phyloP scores from a whole-genome alignment of 2,329 filamentous ascomycete species.

The Botrytis porri region DNA sequence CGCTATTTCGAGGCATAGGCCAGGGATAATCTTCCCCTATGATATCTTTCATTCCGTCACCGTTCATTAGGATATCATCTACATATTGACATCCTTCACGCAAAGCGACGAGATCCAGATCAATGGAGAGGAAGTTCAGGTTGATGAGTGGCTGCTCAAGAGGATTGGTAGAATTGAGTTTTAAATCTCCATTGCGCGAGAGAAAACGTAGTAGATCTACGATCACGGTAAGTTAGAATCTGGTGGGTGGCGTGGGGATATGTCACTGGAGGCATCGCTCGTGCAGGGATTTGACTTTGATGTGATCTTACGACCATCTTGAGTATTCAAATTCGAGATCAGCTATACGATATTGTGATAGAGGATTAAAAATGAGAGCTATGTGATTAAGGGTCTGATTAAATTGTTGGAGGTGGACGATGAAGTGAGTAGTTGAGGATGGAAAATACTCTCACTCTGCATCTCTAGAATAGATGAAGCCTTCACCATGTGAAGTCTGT shows the following conservation, averaged over 20 bases:
- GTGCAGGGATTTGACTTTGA: no score
- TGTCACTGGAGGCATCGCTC: conserved; percentile 39
- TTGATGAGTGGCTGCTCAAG: conserved; percentile 53
- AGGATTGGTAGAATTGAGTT: conserved; percentile 46
- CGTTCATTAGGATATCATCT: conserved; percentile 47
- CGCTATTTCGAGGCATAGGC: not conserved
- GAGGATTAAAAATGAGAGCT: not conserved
- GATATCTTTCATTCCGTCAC: not conserved
- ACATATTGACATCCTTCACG: conserved; percentile 35
- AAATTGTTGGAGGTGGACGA: not conserved
- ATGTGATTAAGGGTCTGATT: not conserved
- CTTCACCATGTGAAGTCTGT: not conserved
- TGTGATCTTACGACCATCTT: no score
- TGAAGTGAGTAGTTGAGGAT: not conserved
- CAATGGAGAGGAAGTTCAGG: conserved; percentile 39
- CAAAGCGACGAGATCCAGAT: conserved; percentile 54
- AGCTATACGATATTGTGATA: not conserved
- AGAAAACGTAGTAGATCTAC: conserved; percentile 47
- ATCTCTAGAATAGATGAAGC: not conserved
- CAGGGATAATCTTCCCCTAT: not conserved
- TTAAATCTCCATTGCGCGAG: conserved; percentile 44
- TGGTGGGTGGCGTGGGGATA: conserved; percentile 43
- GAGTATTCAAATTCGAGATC: not conserved
- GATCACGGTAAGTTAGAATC: conserved; percentile 48
- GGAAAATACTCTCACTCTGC: not conserved